A percentile compares a stretch with the other conserved stretches of the same genome.
These are phyloP conservation scores for Neoboletus brunneissimus DNA, from an alignment of 768 basidiomycete species.

Conservation along the genomic window DNA sequence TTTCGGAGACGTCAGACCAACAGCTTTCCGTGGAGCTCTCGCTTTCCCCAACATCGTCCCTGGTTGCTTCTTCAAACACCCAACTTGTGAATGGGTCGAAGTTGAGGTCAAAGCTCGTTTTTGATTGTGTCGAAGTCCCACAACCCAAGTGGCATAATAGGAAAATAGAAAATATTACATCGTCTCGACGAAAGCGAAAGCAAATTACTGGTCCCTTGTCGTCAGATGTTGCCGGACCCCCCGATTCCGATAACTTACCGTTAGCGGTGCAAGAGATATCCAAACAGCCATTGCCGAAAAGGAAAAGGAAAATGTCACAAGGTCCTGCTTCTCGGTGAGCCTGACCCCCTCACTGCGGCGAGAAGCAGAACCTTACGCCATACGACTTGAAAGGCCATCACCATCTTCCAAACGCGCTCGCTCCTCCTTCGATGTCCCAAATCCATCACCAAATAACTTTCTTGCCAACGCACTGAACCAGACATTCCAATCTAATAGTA, in stretches of 20 bases:
- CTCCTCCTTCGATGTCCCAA: background rate
- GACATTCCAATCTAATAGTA: slow-evolving; percentile 27
- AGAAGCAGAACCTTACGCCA: slow-evolving; percentile 29
- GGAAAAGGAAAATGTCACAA: slow-evolving; percentile 18
- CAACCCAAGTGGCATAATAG: slow-evolving; percentile 11
- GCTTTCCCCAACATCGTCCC: background rate
- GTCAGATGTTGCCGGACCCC: background rate
- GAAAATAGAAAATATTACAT: background rate
- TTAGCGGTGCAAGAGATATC: background rate
- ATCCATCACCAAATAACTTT: slow-evolving; percentile 2
- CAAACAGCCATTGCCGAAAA: slow-evolving; percentile 3
- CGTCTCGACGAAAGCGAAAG: slow-evolving; percentile 14
- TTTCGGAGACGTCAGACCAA: background rate
- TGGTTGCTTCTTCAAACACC: background rate
- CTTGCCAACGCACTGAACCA: slow-evolving; percentile 28
- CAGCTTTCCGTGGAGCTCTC: background rate
- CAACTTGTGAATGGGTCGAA: background rate
- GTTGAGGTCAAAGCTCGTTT: slow-evolving; percentile 15
- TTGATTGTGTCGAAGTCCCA: slow-evolving; percentile 24
- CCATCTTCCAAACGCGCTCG: background rate
- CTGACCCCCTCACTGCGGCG: slow-evolving; percentile 26
- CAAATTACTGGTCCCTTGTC: background rate
- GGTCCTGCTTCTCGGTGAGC: slow-evolving; percentile 33
- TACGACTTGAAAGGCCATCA: slow-evolving; percentile 23
- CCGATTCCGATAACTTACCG: background rate